Base-by-base conservation (phyloP, 306 rosid species). In the Vigna nakashimae region DNA sequence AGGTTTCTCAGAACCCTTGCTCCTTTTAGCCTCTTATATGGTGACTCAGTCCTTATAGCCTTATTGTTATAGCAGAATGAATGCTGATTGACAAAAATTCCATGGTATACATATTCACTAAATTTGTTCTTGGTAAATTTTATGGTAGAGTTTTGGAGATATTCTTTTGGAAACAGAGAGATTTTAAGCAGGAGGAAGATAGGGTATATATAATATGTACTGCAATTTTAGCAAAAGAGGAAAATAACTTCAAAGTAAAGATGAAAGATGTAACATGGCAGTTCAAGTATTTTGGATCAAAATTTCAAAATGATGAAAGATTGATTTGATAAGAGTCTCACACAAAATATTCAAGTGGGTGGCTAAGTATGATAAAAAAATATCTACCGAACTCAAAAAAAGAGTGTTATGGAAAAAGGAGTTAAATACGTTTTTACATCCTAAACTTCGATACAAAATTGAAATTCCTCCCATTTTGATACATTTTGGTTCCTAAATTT, bases 21-120 rank as follows among this genome's bases (percentile, higher is more conserved):
- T 56, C 55, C 73, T 68, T 52, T 38, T 43, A 68, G 46, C 36
- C 20, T 65, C 18, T 79, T 63, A 26, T 24, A 43, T 53, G 59
- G 30, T 62, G 40, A 45, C 22, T 36, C 43, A 50, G 34, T 60
- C 45, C 57, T 63, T 28, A 16, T 4, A 60, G 73, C 11, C 46
- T 67, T 16, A 40, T 18, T 40, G 45, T 13, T 55, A 46, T 69
- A 9, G 26, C 32, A 63, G 51, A 70, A 15, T 40, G 0, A 65
- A 16, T 9, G 45, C 15, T 22, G 40, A 40, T 32, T 57, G 84
- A 11, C 51, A 65, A 59, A 72, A 32, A 24, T 45, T 34, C 45
- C 71, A 81, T 36, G 30, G 56, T 71, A 38, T 40, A 18, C 49
- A 53, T 46, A 55, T 62, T 11, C 28, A 57, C 38, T 16, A 34